Percentiles rank a stretch among this genome's conserved stretches.
These are phyloP conservation scores for Tetrahymena borealis DNA, from an alignment of 73 alveolate species.

Conservation along the genomic window DNA sequence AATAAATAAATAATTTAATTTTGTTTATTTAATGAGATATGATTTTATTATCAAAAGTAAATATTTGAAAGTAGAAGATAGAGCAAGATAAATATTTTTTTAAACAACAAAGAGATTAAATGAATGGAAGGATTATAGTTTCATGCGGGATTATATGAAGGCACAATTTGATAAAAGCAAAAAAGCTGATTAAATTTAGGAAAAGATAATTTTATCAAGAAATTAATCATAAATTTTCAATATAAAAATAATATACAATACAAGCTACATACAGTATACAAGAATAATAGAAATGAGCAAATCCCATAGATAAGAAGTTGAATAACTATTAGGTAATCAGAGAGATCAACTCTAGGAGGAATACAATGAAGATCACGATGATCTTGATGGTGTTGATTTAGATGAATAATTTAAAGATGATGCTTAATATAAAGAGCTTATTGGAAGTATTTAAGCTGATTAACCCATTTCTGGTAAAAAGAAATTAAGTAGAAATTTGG, in stretches of 20 bases:
- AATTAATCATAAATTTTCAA: not conserved
- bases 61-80: not conserved
- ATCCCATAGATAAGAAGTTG: not conserved
- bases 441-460: not conserved
- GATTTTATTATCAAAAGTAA: too few relatives aligned
- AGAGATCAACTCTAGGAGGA: not conserved
- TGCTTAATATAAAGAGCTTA: not conserved
- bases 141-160: too few relatives aligned
- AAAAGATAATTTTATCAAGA: not conserved
- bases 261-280: not conserved
- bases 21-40: too few relatives aligned
- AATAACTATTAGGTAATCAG: not conserved
- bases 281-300: not conserved
- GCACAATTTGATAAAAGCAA: too few relatives aligned
- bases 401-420: not conserved
- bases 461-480: not conserved
- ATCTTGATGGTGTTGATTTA: not conserved
- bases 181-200: not conserved
- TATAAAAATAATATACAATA: not conserved
- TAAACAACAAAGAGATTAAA: too few relatives aligned
- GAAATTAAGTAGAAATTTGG: not conserved
- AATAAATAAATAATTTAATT: too few relatives aligned
- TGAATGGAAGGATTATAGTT: too few relatives aligned
- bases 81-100: too few relatives aligned
- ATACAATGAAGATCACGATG: not conserved